Percentiles rank a stretch among this genome's conserved stretches.
These are phyloP conservation scores for Penicillium psychrofluorescens DNA, from an alignment of 495 filamentous ascomycete genomes.

Conservation along the genomic window DNA sequence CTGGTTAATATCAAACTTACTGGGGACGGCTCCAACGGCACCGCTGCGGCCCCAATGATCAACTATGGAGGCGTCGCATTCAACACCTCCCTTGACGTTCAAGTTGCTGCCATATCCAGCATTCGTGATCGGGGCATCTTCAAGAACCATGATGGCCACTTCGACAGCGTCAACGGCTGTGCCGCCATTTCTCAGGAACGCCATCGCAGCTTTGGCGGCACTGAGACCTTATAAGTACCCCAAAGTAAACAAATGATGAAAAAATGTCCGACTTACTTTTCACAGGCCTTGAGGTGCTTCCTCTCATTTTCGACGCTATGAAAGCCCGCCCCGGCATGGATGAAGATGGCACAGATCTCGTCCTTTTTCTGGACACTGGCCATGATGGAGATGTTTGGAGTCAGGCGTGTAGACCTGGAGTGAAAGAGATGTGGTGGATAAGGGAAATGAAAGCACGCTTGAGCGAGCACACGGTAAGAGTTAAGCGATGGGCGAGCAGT, in stretches of 20 bases:
- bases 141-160: constrained; percentile 75
- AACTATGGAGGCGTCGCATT: constrained; percentile 88
- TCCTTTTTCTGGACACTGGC: constrained; percentile 22
- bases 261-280: constrained; percentile 55
- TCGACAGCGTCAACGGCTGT: constrained; percentile 88
- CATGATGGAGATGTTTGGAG: constrained; percentile 13
- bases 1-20: constrained; percentile 45
- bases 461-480: too few relatives aligned
- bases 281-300: constrained; percentile 76
- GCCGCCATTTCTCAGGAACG: constrained; percentile 66
- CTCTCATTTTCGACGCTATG: constrained; percentile 79
- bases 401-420: neutral
- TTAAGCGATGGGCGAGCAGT: too few relatives aligned
- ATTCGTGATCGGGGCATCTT: constrained; percentile 94
- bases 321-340: constrained; percentile 95
- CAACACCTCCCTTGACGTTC: constrained; percentile 81
- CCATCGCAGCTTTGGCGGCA: constrained; percentile 74
- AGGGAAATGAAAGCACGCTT: too few relatives aligned
- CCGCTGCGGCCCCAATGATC: constrained; percentile 88
- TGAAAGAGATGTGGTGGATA: neutral
- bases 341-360: constrained; percentile 68
- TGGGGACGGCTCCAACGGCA: constrained; percentile 79
- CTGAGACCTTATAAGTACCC: constrained; percentile 35
- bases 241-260: too few relatives aligned
- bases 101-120: constrained; percentile 94